A percentile compares a stretch with the other conserved stretches of the same genome.
Evolutionary conservation across 139 green algal genomes (phyloP).

Genomic region (Trebouxia sp.): DNA sequence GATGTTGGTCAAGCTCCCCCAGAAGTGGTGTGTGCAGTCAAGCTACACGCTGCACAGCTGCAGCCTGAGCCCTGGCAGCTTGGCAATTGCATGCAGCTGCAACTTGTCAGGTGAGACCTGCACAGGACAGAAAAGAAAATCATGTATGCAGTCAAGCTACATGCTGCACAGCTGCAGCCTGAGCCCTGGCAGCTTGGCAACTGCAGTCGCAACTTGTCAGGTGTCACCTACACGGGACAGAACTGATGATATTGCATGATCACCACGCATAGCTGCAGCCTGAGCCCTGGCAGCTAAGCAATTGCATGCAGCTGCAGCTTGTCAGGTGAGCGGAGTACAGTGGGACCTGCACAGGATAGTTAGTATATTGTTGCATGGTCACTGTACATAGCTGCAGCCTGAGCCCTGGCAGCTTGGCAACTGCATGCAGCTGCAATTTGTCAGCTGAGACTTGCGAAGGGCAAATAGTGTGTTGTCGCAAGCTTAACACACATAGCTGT

Average conservation of each 20-base stretch:
- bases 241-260: not conserved
- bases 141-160: not conserved
- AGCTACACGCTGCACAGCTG: not conserved
- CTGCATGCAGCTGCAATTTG: not conserved
- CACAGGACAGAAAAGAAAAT: too few relatives aligned
- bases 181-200: not conserved
- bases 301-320: not conserved
- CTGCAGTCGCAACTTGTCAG: not conserved
- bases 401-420: not conserved
- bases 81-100: conserved; percentile 2
- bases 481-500: too few relatives aligned
- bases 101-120: not conserved
- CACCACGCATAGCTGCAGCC: too few relatives aligned
- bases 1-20: not conserved
- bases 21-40: not conserved
- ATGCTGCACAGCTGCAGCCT: not conserved
- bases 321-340: too few relatives aligned
- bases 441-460: too few relatives aligned
- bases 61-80: not conserved
- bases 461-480: too few relatives aligned
- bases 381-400: too few relatives aligned
- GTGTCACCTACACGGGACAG: too few relatives aligned
- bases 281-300: not conserved
- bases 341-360: too few relatives aligned
- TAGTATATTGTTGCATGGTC: not conserved